Evolutionary conservation across 1,284 basidiomycete species (phyloP).

Genomic region (Marasmius sp.): DNA sequence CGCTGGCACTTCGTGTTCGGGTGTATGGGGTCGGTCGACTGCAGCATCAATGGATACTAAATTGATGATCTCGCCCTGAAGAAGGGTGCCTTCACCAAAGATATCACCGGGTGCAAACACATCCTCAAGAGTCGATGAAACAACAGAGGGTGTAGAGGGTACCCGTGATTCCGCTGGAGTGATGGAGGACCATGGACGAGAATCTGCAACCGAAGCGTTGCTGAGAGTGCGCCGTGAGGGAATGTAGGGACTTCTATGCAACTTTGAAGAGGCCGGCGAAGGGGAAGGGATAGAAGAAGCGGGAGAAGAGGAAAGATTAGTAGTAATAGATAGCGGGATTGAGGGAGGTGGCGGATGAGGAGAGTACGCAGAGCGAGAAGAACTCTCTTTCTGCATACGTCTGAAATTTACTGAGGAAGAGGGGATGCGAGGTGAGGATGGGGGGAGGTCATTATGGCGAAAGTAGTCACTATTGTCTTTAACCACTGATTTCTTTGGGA

Average conservation of each 20-base stretch:
- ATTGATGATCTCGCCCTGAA: slow-evolving; percentile 64
- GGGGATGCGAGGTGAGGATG: slow-evolving; percentile 10
- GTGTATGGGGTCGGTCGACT: slow-evolving; percentile 22
- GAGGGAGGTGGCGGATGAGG: slow-evolving; percentile 11
- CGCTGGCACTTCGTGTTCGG: slow-evolving; percentile 48
- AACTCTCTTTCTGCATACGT: slow-evolving; percentile 37
- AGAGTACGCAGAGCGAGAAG: slow-evolving; percentile 29
- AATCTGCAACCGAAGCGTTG: slow-evolving; percentile 24
- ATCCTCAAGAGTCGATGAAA: slow-evolving; percentile 56
- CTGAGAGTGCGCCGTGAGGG: slow-evolving; percentile 31
- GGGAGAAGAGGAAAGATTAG: slow-evolving; percentile 29
- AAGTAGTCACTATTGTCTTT: slow-evolving; percentile 37
- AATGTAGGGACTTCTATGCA: slow-evolving; percentile 44
- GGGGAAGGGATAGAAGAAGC: slow-evolving; percentile 26
- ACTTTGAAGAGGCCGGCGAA: slow-evolving; percentile 36
- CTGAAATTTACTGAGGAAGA: slow-evolving; percentile 27
- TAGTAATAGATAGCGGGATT: slow-evolving; percentile 35
- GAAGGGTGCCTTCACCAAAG: slow-evolving; percentile 61
- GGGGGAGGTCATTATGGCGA: slow-evolving; percentile 45
- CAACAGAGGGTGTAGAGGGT: slow-evolving; percentile 32
- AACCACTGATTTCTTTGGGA: slow-evolving; percentile 32
- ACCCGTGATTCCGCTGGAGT: slow-evolving; percentile 13
- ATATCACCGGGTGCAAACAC: slow-evolving; percentile 69
- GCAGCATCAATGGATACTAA: slow-evolving; percentile 42
- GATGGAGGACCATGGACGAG: slow-evolving; percentile 20